phyloP scores from a whole-genome alignment of 202 grass and related monocot species.

The Schoenoplectus tabernaemontani region DNA sequence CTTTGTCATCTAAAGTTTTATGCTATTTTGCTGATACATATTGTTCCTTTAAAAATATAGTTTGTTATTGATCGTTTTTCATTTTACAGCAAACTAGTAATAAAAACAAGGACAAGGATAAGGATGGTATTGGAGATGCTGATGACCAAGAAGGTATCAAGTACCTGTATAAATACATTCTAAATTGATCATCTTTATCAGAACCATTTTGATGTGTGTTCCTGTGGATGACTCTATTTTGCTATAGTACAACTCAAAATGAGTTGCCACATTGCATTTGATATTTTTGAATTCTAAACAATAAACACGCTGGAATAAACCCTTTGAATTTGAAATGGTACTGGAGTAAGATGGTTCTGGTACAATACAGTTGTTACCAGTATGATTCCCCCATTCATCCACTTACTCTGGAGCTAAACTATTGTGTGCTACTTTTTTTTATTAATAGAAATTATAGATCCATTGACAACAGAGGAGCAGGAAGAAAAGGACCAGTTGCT shows the following conservation, averaged over 20 bases:
- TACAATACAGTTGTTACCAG: background rate
- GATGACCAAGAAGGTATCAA: slow-evolving; percentile 74
- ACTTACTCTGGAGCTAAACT: slow-evolving; percentile 16
- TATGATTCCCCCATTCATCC: background rate
- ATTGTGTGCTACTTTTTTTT: slow-evolving; percentile 23
- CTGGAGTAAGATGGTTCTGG: background rate
- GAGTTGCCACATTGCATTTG: background rate
- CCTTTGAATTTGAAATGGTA: slow-evolving; percentile 4
- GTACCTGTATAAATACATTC: background rate
- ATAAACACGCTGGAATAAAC: background rate
- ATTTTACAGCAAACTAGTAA: slow-evolving; percentile 71
- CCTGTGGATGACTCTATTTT: too few relatives aligned
- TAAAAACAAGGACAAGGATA: slow-evolving; percentile 46
- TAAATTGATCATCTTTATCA: background rate
- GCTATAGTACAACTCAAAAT: slow-evolving; percentile 9
- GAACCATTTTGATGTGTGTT: too few relatives aligned
- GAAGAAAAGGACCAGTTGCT: slow-evolving; percentile 86
- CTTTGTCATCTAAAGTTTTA: slow-evolving; percentile 8
- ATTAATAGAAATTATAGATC: slow-evolving; percentile 58
- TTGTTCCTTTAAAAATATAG: too few relatives aligned
- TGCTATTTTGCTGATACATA: slow-evolving; percentile 3
- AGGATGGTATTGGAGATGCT: slow-evolving; percentile 79
- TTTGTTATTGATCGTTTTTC: background rate
- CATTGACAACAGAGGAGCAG: slow-evolving; percentile 76
- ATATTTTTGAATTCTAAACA: background rate